phyloP scores from a whole-genome alignment of 2,329 filamentous ascomycete species.

The Orbilia javanica region DNA sequence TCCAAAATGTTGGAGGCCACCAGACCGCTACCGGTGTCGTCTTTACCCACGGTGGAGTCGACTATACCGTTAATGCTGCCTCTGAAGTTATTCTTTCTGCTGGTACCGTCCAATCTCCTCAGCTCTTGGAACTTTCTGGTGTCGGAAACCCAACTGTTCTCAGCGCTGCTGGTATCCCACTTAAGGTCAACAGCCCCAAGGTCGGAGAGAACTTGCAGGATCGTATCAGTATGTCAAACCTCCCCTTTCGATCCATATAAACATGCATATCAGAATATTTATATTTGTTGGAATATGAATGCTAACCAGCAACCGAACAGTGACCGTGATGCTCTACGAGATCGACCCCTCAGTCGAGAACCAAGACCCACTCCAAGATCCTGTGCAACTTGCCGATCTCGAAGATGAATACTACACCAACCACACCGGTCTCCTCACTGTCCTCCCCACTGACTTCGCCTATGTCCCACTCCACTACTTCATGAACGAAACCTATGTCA shows the following conservation, averaged over 20 bases:
- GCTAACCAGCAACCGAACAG: constrained; percentile 61
- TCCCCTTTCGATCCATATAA: background rate
- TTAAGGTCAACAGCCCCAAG: constrained; percentile 66
- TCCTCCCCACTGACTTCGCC: constrained; percentile 66
- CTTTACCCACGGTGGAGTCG: constrained; percentile 65
- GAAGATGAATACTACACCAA: constrained; percentile 63
- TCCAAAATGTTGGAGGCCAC: constrained; percentile 63
- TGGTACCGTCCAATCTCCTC: constrained; percentile 72
- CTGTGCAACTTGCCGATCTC: constrained; percentile 60
- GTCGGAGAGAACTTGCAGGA: constrained; percentile 70
- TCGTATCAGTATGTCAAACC: constrained; percentile 62
- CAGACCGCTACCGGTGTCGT: constrained; percentile 66
- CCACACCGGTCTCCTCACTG: constrained; percentile 66
- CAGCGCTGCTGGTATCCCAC: constrained; percentile 65
- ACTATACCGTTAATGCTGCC: constrained; percentile 60
- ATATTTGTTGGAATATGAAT: background rate
- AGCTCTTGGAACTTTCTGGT: constrained; percentile 73
- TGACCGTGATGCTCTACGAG: constrained; percentile 67
- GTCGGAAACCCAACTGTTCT: constrained; percentile 69
- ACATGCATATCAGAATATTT: background rate
- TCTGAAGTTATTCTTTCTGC: constrained; percentile 73
- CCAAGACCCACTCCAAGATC: constrained; percentile 65
- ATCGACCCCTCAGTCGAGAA: constrained; percentile 66
- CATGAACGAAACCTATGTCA: constrained; percentile 6
- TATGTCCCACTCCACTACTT: constrained; percentile 65